Conservation (phyloP, 2,329 filamentous ascomycete species). For the Leptographium procerum region DNA sequence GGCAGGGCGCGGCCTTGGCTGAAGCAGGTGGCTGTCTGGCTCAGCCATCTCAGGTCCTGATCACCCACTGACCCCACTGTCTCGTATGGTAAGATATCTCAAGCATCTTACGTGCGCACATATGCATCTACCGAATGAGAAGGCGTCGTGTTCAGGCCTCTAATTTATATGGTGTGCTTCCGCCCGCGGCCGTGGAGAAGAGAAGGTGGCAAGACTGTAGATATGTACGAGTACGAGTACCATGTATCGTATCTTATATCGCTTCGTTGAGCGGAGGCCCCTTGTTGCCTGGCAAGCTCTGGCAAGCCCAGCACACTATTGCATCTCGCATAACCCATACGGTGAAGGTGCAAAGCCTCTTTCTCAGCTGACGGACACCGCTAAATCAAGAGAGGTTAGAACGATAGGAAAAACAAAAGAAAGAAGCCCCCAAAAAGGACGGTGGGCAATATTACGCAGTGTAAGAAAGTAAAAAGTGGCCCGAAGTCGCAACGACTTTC, state of each 20-base stretch:
- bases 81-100: neutral
- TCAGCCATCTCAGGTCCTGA: neutral
- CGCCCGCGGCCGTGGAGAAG: too few species aligned
- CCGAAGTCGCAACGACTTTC: neutral
- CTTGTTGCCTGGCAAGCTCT: neutral
- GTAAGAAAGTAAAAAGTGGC: neutral
- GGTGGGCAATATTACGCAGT: neutral
- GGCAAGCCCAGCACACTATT: neutral
- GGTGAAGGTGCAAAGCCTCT: neutral
- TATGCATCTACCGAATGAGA: neutral
- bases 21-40: neutral
- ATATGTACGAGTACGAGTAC: neutral
- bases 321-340: too few species aligned
- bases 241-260: too few species aligned
- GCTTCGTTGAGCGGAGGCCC: too few species aligned
- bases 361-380: neutral
- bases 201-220: too few species aligned
- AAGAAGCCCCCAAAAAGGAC: neutral
- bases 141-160: neutral
- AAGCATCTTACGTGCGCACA: neutral
- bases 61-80: neutral
- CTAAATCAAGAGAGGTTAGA: neutral
- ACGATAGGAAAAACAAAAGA: neutral
- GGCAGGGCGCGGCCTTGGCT: too few species aligned
- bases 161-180: too few species aligned